Conservation (phyloP, 805 yeast species). For the Wickerhamomyces canadensis region DNA sequence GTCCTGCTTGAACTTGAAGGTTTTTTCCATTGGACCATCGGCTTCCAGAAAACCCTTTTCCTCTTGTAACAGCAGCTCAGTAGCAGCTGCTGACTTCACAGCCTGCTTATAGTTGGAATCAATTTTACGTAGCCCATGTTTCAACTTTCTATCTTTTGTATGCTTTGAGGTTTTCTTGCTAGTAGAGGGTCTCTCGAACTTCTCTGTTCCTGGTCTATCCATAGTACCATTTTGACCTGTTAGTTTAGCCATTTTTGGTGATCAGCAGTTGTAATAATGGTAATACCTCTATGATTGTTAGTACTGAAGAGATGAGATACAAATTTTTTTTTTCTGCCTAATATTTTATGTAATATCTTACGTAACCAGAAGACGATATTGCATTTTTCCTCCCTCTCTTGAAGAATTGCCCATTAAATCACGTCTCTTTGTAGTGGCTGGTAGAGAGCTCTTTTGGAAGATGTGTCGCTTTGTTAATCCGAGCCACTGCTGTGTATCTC, state of each 20-base stretch:
- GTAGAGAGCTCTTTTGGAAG: no score
- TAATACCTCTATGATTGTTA: no score
- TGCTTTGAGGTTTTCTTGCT: slow-evolving; percentile 20
- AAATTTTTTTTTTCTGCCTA: background rate
- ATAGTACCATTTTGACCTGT: slow-evolving; percentile 22
- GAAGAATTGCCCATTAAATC: no score
- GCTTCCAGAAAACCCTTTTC: slow-evolving; percentile 85
- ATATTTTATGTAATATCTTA: no score
- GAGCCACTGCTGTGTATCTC: no score
- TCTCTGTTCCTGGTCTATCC: slow-evolving; percentile 25
- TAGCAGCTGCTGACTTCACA: slow-evolving; percentile 74
- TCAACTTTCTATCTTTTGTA: slow-evolving; percentile 54
- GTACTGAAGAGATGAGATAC: background rate
- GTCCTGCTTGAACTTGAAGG: slow-evolving; percentile 76
- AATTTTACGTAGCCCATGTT: slow-evolving; percentile 57
- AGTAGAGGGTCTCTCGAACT: slow-evolving; percentile 27
- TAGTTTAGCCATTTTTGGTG: slow-evolving; percentile 20
- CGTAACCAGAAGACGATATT: no score
- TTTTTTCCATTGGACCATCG: slow-evolving; percentile 84
- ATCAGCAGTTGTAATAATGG: no score
- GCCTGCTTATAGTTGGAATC: slow-evolving; percentile 76
- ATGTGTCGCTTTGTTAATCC: no score
- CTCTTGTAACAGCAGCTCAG: slow-evolving; percentile 82
- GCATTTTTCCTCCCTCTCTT: no score
- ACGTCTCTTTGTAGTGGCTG: no score